Evolutionary conservation across 306 rosid species (phyloP).

Genomic region (Lathyrus aphaca): DNA sequence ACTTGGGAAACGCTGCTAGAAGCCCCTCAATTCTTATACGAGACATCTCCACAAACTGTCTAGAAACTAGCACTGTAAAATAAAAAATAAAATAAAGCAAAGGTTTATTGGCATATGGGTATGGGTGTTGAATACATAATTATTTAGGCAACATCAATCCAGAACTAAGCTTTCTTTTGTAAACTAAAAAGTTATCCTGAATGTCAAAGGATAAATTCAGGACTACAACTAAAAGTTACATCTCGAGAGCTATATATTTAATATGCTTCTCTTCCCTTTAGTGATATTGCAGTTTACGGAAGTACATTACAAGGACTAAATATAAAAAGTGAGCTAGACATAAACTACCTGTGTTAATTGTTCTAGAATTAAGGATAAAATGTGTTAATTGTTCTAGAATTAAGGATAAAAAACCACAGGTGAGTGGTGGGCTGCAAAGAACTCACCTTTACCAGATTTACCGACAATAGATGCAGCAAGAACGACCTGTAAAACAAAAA

Average conservation of each 20-base stretch:
- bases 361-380: background rate
- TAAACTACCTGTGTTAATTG: background rate
- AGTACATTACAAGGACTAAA: background rate
- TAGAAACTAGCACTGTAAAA: conserved; percentile 79
- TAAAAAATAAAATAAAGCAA: conserved; percentile 9
- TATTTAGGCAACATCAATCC: conserved; percentile 14
- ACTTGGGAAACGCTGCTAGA: conserved; percentile 91
- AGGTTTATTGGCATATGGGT: background rate
- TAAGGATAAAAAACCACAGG: background rate
- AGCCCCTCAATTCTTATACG: conserved; percentile 94
- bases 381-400: no score
- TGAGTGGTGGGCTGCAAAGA: conserved; percentile 7
- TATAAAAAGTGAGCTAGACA: conserved; percentile 2
- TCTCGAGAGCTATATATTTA: background rate
- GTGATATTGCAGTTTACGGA: conserved; percentile 4
- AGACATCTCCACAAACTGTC: conserved; percentile 91
- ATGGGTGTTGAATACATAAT: conserved; percentile 6
- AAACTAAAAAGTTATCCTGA: background rate
- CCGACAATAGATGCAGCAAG: conserved; percentile 81
- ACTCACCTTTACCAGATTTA: conserved; percentile 97
- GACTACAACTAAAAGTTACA: background rate
- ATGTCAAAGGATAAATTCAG: background rate
- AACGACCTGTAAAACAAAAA: conserved; percentile 67
- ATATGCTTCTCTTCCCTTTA: no score
- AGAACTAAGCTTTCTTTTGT: background rate